A percentile compares a stretch with the other conserved stretches of the same genome.
These are phyloP conservation scores for Sanguinoderma infundibulare DNA, from an alignment of 1,284 basidiomycete species.

Conservation along the genomic window DNA sequence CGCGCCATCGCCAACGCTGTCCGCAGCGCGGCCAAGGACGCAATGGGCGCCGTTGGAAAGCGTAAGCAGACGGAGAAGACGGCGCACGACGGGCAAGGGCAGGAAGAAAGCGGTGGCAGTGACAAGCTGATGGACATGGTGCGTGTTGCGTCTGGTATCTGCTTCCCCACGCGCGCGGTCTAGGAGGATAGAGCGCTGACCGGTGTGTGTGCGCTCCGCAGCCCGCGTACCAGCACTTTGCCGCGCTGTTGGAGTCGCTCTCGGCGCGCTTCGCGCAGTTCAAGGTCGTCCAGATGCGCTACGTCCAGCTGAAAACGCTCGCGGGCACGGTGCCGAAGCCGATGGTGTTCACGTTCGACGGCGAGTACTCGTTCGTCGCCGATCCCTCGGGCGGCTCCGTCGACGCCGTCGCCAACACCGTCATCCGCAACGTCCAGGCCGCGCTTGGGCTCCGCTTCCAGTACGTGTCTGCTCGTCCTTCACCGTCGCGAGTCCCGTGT, in stretches of 20 bases:
- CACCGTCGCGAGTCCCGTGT: background rate
- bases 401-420: conserved; percentile 34
- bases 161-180: too few relatives aligned
- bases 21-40: background rate
- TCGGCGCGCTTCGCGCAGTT: conserved; percentile 42
- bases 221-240: conserved; percentile 44
- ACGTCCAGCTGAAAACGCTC: conserved; percentile 38
- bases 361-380: conserved; percentile 57
- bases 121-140: conserved; percentile 13
- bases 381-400: conserved; percentile 44
- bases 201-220: conserved; percentile 12
- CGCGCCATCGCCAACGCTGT: background rate
- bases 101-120: background rate
- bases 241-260: conserved; percentile 43
- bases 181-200: too few relatives aligned
- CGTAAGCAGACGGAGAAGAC: background rate
- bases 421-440: conserved; percentile 43
- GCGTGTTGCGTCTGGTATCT: background rate
- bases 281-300: conserved; percentile 44
- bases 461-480: conserved; percentile 35
- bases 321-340: conserved; percentile 19
- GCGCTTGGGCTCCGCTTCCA: conserved; percentile 42
- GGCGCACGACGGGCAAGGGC: background rate
- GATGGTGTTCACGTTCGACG: conserved; percentile 52
- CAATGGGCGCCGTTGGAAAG: background rate